These are phyloP conservation scores for Russula foetens DNA, from an alignment of 768 basidiomycete genomes.

Conservation along the genomic window DNA sequence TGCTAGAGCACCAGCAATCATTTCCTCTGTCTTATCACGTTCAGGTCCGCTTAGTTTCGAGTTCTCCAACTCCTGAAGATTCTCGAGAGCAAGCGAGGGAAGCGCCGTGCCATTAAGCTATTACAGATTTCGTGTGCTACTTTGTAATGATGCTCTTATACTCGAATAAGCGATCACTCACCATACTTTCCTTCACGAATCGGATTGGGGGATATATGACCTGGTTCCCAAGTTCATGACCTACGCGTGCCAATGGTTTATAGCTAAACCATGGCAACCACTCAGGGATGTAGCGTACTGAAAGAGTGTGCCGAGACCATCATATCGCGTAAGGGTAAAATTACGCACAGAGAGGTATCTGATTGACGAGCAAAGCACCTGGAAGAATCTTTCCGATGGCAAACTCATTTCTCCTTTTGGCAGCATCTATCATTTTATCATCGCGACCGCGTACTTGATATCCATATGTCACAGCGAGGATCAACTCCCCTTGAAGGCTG, in stretches of 20 bases:
- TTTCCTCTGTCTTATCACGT: not conserved
- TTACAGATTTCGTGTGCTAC: not conserved
- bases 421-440: not conserved
- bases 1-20: not conserved
- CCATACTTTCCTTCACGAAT: not conserved
- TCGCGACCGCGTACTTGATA: not conserved
- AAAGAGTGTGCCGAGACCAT: not conserved
- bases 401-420: not conserved
- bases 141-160: not conserved
- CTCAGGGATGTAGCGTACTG: constrained; percentile 3
- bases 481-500: not conserved
- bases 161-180: not conserved
- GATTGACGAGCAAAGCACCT: not conserved
- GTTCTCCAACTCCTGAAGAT: not conserved
- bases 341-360: not conserved
- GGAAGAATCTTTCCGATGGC: not conserved
- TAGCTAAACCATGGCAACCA: constrained; percentile 6
- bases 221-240: not conserved
- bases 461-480: constrained; percentile 1
- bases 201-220: not conserved
- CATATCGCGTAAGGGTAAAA: not conserved
- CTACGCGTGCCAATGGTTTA: not conserved
- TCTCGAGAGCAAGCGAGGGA: not conserved
- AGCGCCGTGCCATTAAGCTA: not conserved
- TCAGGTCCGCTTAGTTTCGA: not conserved